Base-by-base conservation (phyloP, 208 protist genomes). In the Phytomonas francai region DNA sequence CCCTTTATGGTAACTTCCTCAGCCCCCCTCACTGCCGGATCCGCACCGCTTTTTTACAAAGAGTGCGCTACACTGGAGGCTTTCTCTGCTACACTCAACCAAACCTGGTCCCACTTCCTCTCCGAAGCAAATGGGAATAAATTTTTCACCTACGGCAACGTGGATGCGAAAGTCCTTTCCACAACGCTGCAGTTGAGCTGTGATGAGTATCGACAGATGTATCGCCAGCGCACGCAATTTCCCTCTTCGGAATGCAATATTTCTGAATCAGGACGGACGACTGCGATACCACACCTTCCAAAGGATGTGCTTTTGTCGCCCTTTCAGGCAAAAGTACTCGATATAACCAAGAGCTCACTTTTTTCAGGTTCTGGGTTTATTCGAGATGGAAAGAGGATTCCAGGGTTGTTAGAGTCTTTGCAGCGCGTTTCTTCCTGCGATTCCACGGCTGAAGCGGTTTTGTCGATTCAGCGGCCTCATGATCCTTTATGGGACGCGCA, bases 401-500 rank as follows among this genome's bases (percentile, higher is more conserved):
- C 79, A 11, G 32, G 71, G 45, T 71, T 93, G 33, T 51, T 58
- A 19, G 71, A 67, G 11, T 85, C 88, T 12, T 68, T 93, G 22
- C 70, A 77, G 60, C 77, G 74, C 57, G 75, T 60, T 29, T 62
- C 76, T 22, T 27, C 2, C 30, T 59, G 68, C 12, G 82, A 93
- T 59, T 61, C 59, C 7, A 74, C 70, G n/a, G 85, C 88, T 0
- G 64, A 59, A 22, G 66, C n/a, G 28, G 32, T 93, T 56, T 56
- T 66, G 2, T 67, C 54, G 25, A 5, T 49, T 2, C 63, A 62
- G 58, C 67, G 54, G 11, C 73, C 67, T 36, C 88, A 93, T 67
- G 82, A 93, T 63, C 83, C 88, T 5, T 67, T 93, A 28, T 93
- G 88, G 85, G 88, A 93, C 79, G 88, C 88, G 14, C 82, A 88